Base-by-base conservation (phyloP, 768 basidiomycete genomes). In the Suillus americanus region DNA sequence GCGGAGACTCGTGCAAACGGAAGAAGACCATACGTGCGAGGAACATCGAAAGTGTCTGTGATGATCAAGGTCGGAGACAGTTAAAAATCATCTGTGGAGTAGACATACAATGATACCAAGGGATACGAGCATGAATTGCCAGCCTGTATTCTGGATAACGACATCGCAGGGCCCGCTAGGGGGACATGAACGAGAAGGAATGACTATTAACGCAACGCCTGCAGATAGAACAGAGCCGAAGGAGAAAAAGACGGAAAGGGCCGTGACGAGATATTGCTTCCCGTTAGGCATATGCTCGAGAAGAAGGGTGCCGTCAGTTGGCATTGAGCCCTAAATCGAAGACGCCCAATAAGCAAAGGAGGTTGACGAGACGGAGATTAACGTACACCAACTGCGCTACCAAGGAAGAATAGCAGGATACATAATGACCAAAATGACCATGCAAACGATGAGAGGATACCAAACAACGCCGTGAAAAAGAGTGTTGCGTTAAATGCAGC, bases 241-340 rank as follows among this genome's bases (percentile, higher is more conserved):
- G 7, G 94, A 95, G 81, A 98, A 98, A 81, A 98, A 99, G n/a
- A 95, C 86, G 5, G 94, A 95, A 28, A 97, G 84, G 0, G 90
- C 91, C 0, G 94, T 97, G 61, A 98, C 89, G 37, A 99, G 85
- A 73, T 97, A 95, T 70, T 95, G 89, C 67, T 95, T 94, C n/a
- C 86, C 86, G 67, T 89, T 87, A 3, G 97, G 97, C 81, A 98
- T 88, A 70, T 97, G 95, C 71, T 99, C 97, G 10, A 95, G 82
- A 28, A 95, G 84, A 4, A 97, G 86, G 0, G 95, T 98, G 7
- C 96, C 95, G 69, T 98, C 97, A 0, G 96, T 99, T 1, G 96
- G 96, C 94, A 98, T 97, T 50, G 94, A 90, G 46, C 95, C 90
- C 93, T 95, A 64, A 25, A 53, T 50, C n/a, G 16, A 61, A 56